Base-by-base conservation (phyloP, 2,329 filamentous ascomycete genomes). In the Colletotrichum abscissum region DNA sequence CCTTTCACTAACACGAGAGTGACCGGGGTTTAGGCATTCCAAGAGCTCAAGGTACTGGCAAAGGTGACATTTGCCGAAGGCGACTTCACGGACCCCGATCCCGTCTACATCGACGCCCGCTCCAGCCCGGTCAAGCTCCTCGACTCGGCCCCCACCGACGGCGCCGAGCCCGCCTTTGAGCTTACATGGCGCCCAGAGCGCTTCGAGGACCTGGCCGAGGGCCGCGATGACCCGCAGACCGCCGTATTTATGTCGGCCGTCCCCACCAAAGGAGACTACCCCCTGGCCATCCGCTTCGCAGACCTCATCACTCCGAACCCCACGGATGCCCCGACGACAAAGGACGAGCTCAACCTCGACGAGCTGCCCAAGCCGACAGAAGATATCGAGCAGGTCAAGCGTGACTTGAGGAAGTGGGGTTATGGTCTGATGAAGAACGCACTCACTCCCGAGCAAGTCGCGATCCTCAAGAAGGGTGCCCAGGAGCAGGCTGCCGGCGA, bases 361-460 rank as follows among this genome's bases (percentile, higher is more conserved):
- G 49, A 54, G 65, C 38, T 4, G 30, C 67, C 67, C 1, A 30
- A 66, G 42, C 67, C 67, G 8, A 60, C 67, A 1, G 55, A 59
- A 12, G 67, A 70, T 46, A 60, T 70, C 30, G 67, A 70, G 33
- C 67, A 70, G 22, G 42, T 70, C 12, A 70, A 66, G 62, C 62
- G 55, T 11, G 67, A 70, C 55, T 22, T 70, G 19, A 38, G 52
- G 28, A 46, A 70, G 22, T 66, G 65, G 24, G 67, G 67, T 6
- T 70, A 70, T n/a, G 62, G 67, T n/a, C 67, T 70, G n/a, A 42
- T 66, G 54, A 70, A 70, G 38, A 60, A 70, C 24, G 67, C 67
- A 2, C 55, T 70, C 28, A 59, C 28, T 1, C 62, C 62, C 1
- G 62, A 65, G 30, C 54, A 70, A 54, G 63, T 66, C 12, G 19